Percentiles rank a stretch among this genome's conserved stretches.
Conservation (phyloP, 2,329 filamentous ascomycete genomes). For the Aspergillus neotritici region DNA sequence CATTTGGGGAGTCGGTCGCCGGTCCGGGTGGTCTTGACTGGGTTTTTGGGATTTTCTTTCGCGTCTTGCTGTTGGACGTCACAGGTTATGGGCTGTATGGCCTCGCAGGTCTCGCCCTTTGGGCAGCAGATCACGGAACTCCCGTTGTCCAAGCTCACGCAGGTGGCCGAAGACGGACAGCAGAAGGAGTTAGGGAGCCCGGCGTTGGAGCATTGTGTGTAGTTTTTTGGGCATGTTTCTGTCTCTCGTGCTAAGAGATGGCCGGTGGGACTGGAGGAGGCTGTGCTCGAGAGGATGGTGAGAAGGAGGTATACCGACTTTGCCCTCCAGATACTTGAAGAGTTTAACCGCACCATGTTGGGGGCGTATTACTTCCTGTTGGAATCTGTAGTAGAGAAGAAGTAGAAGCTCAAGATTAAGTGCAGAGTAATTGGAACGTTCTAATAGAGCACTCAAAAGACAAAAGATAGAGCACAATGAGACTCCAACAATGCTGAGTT, state of each 20-base stretch:
- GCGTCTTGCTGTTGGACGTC: slow-evolving; percentile 40
- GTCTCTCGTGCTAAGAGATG: slow-evolving; percentile 19
- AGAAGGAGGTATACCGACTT: slow-evolving; percentile 9
- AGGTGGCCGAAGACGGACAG: slow-evolving; percentile 37
- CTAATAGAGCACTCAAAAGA: no score
- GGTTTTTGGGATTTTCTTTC: slow-evolving; percentile 30
- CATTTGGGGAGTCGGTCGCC: slow-evolving; percentile 38
- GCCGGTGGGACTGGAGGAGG: slow-evolving; percentile 11
- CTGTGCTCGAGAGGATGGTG: slow-evolving; percentile 15
- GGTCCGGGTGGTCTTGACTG: slow-evolving; percentile 41
- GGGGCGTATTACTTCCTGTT: no score
- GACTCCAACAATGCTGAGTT: no score
- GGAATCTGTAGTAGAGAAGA: no score
- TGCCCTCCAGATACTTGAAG: no score
- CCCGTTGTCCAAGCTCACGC: slow-evolving; percentile 38
- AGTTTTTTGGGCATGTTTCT: slow-evolving; percentile 29
- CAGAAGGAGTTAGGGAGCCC: slow-evolving; percentile 41
- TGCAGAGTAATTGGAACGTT: no score
- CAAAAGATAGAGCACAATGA: background rate
- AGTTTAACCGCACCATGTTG: slow-evolving; percentile 15
- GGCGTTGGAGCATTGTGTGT: slow-evolving; percentile 31
- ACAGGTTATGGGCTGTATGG: slow-evolving; percentile 41
- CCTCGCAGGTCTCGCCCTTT: slow-evolving; percentile 35
- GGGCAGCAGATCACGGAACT: slow-evolving; percentile 45
- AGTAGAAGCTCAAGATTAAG: no score